Percentiles rank a stretch among this genome's conserved stretches.
Conservation (phyloP, 305 asterid genomes). For the Fraxinus platypoda region DNA sequence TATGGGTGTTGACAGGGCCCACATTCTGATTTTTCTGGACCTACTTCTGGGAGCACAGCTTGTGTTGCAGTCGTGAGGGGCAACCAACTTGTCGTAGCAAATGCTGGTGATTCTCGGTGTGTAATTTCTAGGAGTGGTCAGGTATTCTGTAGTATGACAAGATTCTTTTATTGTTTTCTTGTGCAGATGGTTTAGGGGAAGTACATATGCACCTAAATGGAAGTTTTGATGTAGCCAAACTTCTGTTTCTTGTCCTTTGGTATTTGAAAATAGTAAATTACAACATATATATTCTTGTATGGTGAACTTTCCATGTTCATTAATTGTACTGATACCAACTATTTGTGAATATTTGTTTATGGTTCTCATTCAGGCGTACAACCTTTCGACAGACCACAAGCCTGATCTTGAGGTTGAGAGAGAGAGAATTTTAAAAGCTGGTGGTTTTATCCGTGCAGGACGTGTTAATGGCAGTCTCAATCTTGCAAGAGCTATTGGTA, state of each 20-base stretch:
- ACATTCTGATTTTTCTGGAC: constrained; percentile 89
- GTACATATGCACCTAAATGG: neutral
- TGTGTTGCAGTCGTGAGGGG: constrained; percentile 81
- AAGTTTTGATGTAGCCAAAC: neutral
- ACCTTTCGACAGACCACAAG: constrained; percentile 91
- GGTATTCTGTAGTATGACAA: constrained; percentile 37
- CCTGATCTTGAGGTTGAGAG: constrained; percentile 90
- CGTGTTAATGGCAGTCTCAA: constrained; percentile 92
- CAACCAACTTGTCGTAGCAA: constrained; percentile 80
- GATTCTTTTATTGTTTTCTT: neutral
- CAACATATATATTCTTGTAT: neutral
- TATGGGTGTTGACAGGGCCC: constrained; percentile 59
- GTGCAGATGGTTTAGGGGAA: neutral
- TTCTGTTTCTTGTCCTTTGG: neutral
- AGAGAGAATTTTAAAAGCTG: constrained; percentile 82
- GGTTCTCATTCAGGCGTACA: constrained; percentile 59
- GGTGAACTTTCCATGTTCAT: neutral
- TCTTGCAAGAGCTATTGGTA: constrained; percentile 94
- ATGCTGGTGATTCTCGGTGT: constrained; percentile 98
- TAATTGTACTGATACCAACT: neutral
- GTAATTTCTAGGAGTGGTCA: constrained; percentile 94
- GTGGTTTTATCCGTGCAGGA: constrained; percentile 92
- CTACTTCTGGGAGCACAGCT: constrained; percentile 91
- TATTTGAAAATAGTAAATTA: neutral
- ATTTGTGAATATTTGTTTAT: constrained; percentile 5